phyloP scores from a whole-genome alignment of 306 rosid species.

The Carpinus viminea region DNA sequence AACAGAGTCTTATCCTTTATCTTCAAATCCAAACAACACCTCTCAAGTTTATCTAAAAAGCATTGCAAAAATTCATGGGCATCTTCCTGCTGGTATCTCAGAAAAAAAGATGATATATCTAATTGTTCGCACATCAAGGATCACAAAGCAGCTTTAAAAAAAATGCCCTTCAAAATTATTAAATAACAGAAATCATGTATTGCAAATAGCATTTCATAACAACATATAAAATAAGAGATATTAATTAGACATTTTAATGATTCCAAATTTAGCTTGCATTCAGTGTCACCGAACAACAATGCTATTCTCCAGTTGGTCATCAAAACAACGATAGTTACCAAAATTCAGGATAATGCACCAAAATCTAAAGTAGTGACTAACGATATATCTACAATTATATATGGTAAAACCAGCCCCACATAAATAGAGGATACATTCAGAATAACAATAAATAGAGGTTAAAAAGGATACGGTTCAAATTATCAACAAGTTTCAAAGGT shows the following conservation, averaged over 20 bases:
- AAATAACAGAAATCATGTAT: background rate
- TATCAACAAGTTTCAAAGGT: constrained; percentile 57
- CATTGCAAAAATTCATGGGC: constrained; percentile 94
- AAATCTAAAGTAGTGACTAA: background rate
- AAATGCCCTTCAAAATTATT: background rate
- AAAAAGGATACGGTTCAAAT: constrained; percentile 79
- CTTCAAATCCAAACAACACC: constrained; percentile 42
- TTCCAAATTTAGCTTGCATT: background rate
- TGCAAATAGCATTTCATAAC: too few relatives aligned
- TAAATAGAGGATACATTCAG: background rate
- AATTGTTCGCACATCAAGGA: constrained; percentile 42
- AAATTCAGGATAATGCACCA: background rate
- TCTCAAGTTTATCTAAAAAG: constrained; percentile 72
- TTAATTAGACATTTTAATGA: background rate
- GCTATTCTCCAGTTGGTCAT: background rate
- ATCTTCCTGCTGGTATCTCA: constrained; percentile 82
- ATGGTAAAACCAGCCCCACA: background rate
- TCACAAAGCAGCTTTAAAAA: constrained; percentile 23
- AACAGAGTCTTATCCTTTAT: constrained; percentile 17
- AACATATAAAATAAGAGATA: background rate
- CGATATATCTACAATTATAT: background rate
- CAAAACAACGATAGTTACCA: background rate
- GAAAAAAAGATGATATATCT: constrained; percentile 72
- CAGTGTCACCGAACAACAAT: background rate
- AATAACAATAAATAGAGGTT: background rate